Evolutionary conservation across 345 rosid genomes (phyloP), one percentile per base, ranked within the genome.

Genomic region (Turnera subulata): DNA sequence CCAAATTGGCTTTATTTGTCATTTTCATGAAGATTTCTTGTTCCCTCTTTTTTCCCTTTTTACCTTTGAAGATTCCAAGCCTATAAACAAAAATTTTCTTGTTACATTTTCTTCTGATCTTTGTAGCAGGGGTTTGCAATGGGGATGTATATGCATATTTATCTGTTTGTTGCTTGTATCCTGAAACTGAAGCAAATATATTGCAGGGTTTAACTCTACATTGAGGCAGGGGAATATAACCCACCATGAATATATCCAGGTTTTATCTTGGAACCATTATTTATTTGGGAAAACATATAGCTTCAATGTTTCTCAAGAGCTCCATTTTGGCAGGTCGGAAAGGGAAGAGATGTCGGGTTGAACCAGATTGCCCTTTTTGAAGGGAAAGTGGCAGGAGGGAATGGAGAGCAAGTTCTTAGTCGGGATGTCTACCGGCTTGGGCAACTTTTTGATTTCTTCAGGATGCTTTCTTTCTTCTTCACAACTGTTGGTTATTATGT

Each of bases 341-440:
- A 93, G 78, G 99, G 99, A 71, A 86, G 99, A 69, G 99, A 93
- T 76, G 99, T 93, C 50, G 99, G 97, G 53, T 79, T 93, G 66
- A 93, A 93, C 69, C 99, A 93, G 85, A 93, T 93, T 77, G 97
- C 99, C 46, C 79, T 93, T 42, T 93, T 93, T 65, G 99, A 93
- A 74, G 99, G 97, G 70, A 93, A 93, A 78, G 99, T 93, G 25
- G 96, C 97, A 24, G 97, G 99, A 66, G 99, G 99, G 39, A 93
- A 93, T 71, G 99, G 99, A 67, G 99, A 93, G 76, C 99, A 93
- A 82, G 94, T 89, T 54, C 90, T 93, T 21, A 93, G 99, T 67
- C 80, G 99, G 81, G 99, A 93, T 56, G 79, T 93, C 16, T 93
- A 93, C 75, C 76, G 99, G 73, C 77, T 89, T 69, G 99, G 97